A percentile compares a stretch with the other conserved stretches of the same genome.
phyloP scores from a whole-genome alignment of 805 yeast genomes.

The Myxozyma udenii region DNA sequence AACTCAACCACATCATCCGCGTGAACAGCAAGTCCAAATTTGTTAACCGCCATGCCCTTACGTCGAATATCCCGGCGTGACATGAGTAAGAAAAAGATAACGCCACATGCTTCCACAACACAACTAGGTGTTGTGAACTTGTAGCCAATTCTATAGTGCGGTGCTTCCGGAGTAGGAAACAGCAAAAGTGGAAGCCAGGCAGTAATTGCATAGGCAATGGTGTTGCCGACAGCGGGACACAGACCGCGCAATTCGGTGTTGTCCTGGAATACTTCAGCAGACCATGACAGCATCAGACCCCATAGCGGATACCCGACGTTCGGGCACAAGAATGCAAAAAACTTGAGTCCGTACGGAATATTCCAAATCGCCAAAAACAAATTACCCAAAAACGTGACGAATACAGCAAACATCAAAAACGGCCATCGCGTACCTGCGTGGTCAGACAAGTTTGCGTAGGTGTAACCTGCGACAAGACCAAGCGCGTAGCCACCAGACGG shows the following conservation, averaged over 20 bases:
- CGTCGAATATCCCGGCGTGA: slow-evolving; percentile 15
- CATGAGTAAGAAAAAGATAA: slow-evolving; percentile 20
- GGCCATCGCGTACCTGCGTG: slow-evolving; percentile 35
- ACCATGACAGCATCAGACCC: slow-evolving; percentile 21
- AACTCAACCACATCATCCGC: slow-evolving; percentile 17
- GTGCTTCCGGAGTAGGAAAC: slow-evolving; percentile 39
- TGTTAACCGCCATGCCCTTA: slow-evolving; percentile 21
- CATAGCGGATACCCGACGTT: slow-evolving; percentile 6
- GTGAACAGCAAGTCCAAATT: slow-evolving; percentile 25
- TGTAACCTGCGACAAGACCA: slow-evolving; percentile 33
- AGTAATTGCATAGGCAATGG: slow-evolving; percentile 36
- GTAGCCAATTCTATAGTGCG: slow-evolving; percentile 34
- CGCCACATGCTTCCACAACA: slow-evolving; percentile 14
- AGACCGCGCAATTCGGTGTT: slow-evolving; percentile 35
- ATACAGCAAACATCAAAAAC: slow-evolving; percentile 3
- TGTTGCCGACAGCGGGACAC: slow-evolving; percentile 36
- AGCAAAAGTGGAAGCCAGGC: slow-evolving; percentile 40
- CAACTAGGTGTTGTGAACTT: slow-evolving; percentile 34
- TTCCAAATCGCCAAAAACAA: slow-evolving; percentile 14
- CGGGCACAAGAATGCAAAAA: slow-evolving; percentile 3
- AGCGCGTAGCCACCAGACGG: slow-evolving; percentile 39
- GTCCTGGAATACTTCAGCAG: slow-evolving; percentile 30
- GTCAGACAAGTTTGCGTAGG: slow-evolving; percentile 36
- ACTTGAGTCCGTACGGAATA: neutral
- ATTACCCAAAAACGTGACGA: slow-evolving; percentile 4